Base-by-base conservation (phyloP, 495 filamentous ascomycete genomes). In the Jackrogersella multiformis region DNA sequence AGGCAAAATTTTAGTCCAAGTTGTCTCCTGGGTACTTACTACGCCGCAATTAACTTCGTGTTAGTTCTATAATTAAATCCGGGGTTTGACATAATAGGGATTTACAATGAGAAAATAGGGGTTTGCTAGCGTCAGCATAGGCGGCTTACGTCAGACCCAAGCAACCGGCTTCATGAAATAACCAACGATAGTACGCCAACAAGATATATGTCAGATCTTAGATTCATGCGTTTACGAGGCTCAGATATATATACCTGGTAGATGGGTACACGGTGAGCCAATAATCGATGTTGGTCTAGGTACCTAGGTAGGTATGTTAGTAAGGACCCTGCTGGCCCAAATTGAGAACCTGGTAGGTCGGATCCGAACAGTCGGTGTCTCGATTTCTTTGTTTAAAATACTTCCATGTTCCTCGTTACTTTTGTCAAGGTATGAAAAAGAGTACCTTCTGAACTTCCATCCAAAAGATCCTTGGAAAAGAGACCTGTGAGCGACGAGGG, bases 271-370 rank as follows among this genome's bases (percentile, higher is more conserved):
- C n/a, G n/a, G n/a, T n/a, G n/a, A n/a, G n/a, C n/a, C n/a, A n/a
- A n/a, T n/a, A n/a, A n/a, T n/a, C n/a, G n/a, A n/a, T n/a, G n/a
- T n/a, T n/a, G n/a, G n/a, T n/a, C n/a, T n/a, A n/a, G n/a, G n/a
- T n/a, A n/a, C n/a, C n/a, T n/a, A n/a, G n/a, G n/a, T n/a, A n/a
- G n/a, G n/a, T n/a, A n/a, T n/a, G n/a, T n/a, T n/a, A n/a, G n/a
- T n/a, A n/a, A n/a, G 39, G 53, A 66, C 61, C 68, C 51, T 70
- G 56, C 46, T 66, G 61, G 56, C 46, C 36, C 61, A 4, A 61
- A 52, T 62, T 56, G 62, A 70, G 68, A 70, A 70, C 68, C 68
- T 56, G 68, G 68, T 23, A 41, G 68, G 56, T 39, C 41, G 44
- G 21, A 45, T 12, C 32, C n/a, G n/a, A 32, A 51, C 32, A 34